These are phyloP conservation scores for Colletotrichum caudatum DNA, from an alignment of 2,329 filamentous ascomycete species.

Conservation along the genomic window DNA sequence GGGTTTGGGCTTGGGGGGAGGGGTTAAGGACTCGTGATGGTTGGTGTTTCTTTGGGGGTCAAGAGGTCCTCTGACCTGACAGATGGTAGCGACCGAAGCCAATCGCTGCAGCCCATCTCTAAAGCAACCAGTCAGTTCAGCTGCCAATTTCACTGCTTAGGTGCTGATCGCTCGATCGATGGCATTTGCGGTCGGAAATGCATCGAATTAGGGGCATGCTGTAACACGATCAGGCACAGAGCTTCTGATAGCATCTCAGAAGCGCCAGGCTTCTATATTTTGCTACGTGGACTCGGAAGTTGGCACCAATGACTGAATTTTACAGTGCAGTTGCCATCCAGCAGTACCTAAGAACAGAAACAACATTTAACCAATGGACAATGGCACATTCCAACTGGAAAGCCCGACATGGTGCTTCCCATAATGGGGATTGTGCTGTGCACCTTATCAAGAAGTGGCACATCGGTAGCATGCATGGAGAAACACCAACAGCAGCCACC, in stretches of 20 bases:
- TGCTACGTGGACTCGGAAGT: neutral
- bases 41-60: conserved; percentile 6
- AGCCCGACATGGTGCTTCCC: too few species aligned
- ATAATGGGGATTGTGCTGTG: neutral
- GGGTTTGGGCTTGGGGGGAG: neutral
- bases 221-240: neutral
- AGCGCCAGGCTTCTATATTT: neutral
- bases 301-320: neutral
- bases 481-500: conserved; percentile 10
- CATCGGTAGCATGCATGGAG: neutral
- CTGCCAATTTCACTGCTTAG: neutral
- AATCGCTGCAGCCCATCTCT: conserved; percentile 25
- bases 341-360: neutral
- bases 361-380: neutral
- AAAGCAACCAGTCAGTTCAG: neutral
- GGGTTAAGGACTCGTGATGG: conserved; percentile 3
- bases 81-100: conserved; percentile 17
- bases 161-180: conserved; percentile 30
- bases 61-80: conserved; percentile 7
- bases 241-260: neutral
- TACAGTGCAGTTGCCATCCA: neutral
- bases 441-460: neutral
- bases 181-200: conserved; percentile 7
- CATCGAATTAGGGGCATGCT: neutral
- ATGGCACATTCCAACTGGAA: neutral